Evolutionary conservation across 2,329 filamentous ascomycete species (phyloP).

Genomic region (Dactylellina cionopaga): DNA sequence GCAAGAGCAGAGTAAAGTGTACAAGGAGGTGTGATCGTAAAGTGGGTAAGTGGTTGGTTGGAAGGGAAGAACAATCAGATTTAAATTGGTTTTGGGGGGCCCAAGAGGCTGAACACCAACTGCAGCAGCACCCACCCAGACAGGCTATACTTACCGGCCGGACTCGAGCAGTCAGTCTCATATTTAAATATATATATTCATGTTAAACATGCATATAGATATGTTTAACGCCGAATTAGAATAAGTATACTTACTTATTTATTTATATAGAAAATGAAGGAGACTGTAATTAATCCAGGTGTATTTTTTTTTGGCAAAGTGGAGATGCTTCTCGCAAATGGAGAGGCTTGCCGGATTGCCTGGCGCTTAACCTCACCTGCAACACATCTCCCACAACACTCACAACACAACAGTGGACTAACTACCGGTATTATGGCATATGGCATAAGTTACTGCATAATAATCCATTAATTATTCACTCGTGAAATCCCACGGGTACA

Average conservation of each 20-base stretch:
- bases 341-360: not conserved
- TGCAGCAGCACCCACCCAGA: too few relatives aligned
- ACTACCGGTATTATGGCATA: not conserved
- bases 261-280: not conserved
- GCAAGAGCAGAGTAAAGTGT: too few relatives aligned
- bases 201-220: not conserved
- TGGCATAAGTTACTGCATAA: too few relatives aligned
- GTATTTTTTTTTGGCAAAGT: not conserved
- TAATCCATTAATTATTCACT: too few relatives aligned
- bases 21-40: too few relatives aligned
- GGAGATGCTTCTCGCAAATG: constrained; percentile 1
- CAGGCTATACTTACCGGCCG: too few relatives aligned
- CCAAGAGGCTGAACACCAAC: constrained; percentile 26
- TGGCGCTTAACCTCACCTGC: constrained; percentile 7
- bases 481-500: too few relatives aligned
- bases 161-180: too few relatives aligned
- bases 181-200: not conserved
- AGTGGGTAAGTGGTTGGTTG: not conserved
- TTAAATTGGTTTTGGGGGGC: not conserved
- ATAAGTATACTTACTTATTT: not conserved
- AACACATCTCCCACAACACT: not conserved
- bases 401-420: not conserved
- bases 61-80: not conserved
- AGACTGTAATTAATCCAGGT: not conserved
- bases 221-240: not conserved